Percentiles rank a stretch among this genome's conserved stretches.
phyloP scores from a whole-genome alignment of 176 grass and related monocot species.

The Melocanna baccifera region DNA sequence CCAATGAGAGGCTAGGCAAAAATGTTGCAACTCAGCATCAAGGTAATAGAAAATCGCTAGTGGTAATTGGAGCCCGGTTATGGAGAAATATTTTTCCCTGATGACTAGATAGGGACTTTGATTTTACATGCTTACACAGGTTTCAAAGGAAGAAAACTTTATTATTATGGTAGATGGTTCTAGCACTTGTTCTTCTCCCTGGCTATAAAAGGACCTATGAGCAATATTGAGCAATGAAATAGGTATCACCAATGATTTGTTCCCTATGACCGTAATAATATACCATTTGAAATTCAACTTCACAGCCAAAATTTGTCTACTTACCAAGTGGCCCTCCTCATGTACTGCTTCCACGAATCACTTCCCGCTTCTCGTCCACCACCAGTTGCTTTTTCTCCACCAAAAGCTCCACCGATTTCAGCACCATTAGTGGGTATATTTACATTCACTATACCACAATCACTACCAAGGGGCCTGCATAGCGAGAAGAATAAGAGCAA shows the following conservation, averaged over 20 bases:
- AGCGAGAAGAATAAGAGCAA: conserved; percentile 28
- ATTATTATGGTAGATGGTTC: background rate
- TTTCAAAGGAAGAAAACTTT: background rate
- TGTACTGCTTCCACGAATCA: conserved; percentile 99
- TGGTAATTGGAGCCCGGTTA: background rate
- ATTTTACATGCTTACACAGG: background rate
- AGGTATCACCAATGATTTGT: background rate
- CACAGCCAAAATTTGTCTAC: conserved; percentile 16
- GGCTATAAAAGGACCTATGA: background rate
- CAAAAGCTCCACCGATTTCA: conserved; percentile 98
- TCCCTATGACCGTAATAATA: background rate
- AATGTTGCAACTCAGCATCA: background rate
- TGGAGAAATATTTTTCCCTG: background rate
- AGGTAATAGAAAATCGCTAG: background rate
- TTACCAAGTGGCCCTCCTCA: conserved; percentile 95
- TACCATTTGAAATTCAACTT: conserved; percentile 3
- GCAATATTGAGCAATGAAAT: background rate
- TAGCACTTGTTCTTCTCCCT: background rate
- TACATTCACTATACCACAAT: conserved; percentile 97
- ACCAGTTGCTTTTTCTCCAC: conserved; percentile 96
- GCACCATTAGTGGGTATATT: conserved; percentile 99
- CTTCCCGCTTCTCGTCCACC: conserved; percentile 96
- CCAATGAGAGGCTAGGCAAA: background rate
- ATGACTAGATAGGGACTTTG: background rate
- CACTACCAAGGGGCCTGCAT: conserved; percentile 85